Conservation (phyloP, 2,329 filamentous ascomycete genomes). For the Pseudofabraea citricarpa region DNA sequence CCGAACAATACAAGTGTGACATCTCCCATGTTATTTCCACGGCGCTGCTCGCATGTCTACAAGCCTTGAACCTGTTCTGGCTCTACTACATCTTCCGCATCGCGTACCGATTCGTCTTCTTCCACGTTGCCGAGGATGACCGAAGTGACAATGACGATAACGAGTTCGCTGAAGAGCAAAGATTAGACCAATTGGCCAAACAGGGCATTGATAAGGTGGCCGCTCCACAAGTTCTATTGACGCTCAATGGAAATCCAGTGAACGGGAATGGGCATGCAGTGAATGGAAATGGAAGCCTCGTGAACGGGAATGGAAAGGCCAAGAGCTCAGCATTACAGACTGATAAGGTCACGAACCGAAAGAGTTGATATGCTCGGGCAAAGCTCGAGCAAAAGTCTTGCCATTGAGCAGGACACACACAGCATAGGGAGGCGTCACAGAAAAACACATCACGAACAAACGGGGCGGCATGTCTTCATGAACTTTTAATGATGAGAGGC, state of each 20-base stretch:
- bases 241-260: slow-evolving; percentile 9
- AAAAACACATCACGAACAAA: no score
- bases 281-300: not conserved
- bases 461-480: no score
- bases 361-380: slow-evolving; percentile 8
- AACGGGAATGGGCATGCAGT: no score
- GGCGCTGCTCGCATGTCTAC: slow-evolving; percentile 58
- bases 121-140: slow-evolving; percentile 61
- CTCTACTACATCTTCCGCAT: slow-evolving; percentile 73
- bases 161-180: slow-evolving; percentile 21
- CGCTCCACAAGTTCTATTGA: slow-evolving; percentile 10
- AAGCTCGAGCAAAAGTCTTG: no score
- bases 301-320: slow-evolving; percentile 7
- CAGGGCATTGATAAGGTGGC: slow-evolving; percentile 7
- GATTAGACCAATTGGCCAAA: slow-evolving; percentile 13
- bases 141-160: slow-evolving; percentile 66
- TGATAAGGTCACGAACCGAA: slow-evolving; percentile 18
- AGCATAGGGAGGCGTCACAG: no score
- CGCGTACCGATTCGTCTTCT: slow-evolving; percentile 63
- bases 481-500: no score
- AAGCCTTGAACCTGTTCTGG: slow-evolving; percentile 79
- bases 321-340: slow-evolving; percentile 11
- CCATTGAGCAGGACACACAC: no score
- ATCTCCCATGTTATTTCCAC: slow-evolving; percentile 66
- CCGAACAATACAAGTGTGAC: slow-evolving; percentile 71